phyloP scores from a whole-genome alignment of 495 filamentous ascomycete genomes.

The Podospora pseudopauciseta region DNA sequence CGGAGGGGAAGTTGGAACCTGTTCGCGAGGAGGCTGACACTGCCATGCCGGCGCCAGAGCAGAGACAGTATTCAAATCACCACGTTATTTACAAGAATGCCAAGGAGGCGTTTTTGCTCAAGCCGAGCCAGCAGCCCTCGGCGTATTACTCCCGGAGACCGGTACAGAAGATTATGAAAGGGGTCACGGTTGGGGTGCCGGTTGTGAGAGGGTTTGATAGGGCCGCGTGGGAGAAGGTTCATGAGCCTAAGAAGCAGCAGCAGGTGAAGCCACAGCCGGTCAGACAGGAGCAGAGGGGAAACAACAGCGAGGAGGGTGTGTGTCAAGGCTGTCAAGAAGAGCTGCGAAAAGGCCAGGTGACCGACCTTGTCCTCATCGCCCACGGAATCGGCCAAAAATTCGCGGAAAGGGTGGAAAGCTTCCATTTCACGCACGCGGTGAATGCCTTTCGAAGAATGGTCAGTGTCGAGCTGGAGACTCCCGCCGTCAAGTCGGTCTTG shows the following conservation, averaged over 20 bases:
- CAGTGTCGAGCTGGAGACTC: conserved; percentile 76
- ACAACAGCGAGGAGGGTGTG: conserved; percentile 33
- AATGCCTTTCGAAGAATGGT: conserved; percentile 83
- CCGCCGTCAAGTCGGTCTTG: conserved; percentile 68
- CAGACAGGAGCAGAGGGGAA: conserved; percentile 17
- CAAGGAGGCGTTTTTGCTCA: conserved; percentile 71
- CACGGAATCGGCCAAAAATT: conserved; percentile 97
- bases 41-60: conserved; percentile 23
- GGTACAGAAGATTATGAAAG: conserved; percentile 79
- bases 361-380: conserved; percentile 83
- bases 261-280: conserved; percentile 35
- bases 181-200: conserved; percentile 73
- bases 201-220: conserved; percentile 85
- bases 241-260: conserved; percentile 41
- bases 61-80: conserved; percentile 57
- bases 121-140: conserved; percentile 74
- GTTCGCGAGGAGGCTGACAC: conserved; percentile 39
- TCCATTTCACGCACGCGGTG: conserved; percentile 92
- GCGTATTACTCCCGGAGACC: conserved; percentile 73
- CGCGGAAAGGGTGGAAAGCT: conserved; percentile 93
- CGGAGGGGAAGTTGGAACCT: conserved; percentile 47
- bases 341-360: conserved; percentile 64
- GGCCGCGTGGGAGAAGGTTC: conserved; percentile 68
- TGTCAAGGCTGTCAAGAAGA: conserved; percentile 56
- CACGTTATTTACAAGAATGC: conserved; percentile 81